A percentile compares a stretch with the other conserved stretches of the same genome.
phyloP scores from a whole-genome alignment of 2,329 filamentous ascomycete genomes.

The Diaporthe eres region DNA sequence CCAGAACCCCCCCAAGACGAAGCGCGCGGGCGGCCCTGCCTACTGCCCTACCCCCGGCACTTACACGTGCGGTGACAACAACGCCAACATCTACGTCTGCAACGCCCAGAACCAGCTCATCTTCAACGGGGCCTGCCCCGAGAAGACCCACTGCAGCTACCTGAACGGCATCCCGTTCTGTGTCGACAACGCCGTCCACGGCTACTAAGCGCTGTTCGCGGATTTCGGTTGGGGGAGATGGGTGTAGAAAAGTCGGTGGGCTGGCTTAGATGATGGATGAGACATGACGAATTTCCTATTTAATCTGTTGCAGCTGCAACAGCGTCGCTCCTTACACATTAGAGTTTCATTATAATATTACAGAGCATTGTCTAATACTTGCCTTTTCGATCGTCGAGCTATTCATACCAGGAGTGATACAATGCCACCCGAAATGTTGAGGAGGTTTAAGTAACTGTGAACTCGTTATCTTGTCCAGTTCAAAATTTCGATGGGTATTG shows the following conservation, averaged over 20 bases:
- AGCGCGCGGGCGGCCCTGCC: constrained; percentile 13
- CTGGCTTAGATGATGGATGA: constrained; percentile 4
- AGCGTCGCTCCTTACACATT: constrained; percentile 4
- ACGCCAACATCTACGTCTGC: constrained; percentile 40
- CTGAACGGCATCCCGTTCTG: constrained; percentile 40
- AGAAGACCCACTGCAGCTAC: constrained; percentile 37
- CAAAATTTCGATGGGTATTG: too few species aligned
- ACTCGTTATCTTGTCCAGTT: too few species aligned
- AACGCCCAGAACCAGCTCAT: constrained; percentile 40
- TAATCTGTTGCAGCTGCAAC: background rate
- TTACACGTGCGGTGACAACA: constrained; percentile 36
- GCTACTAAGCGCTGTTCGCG: background rate
- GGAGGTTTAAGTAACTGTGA: too few species aligned
- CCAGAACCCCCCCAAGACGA: constrained; percentile 22
- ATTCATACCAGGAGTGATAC: too few species aligned
- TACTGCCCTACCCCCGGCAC: constrained; percentile 37
- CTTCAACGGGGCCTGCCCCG: constrained; percentile 40
- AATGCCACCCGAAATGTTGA: background rate
- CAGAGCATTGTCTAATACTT: background rate
- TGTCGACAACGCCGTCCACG: constrained; percentile 29
- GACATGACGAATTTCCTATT: background rate
- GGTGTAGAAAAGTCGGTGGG: background rate
- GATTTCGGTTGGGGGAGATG: background rate
- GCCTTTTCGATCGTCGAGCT: background rate
- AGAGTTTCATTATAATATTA: background rate